These are phyloP conservation scores for Prunus kanzakura DNA, from an alignment of 306 rosid genomes.

Conservation along the genomic window DNA sequence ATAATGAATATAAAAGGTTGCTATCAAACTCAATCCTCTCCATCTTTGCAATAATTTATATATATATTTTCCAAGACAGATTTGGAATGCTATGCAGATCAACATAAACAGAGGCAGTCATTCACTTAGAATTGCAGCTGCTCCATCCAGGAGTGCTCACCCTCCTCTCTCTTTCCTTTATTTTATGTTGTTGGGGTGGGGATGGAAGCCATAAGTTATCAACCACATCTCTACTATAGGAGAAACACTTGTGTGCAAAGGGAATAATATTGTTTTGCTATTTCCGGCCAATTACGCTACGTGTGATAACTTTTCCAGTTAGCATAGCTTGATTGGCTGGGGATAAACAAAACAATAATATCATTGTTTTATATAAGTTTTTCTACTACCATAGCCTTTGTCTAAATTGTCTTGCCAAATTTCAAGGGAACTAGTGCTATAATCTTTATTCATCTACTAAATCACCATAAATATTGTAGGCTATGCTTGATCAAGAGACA, in stretches of 20 bases:
- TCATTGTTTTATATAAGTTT: too few relatives aligned
- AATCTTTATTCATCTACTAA: background rate
- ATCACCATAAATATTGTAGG: background rate
- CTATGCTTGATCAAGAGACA: background rate
- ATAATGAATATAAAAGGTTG: background rate
- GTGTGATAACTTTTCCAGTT: too few relatives aligned
- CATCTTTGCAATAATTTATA: background rate
- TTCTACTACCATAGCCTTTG: too few relatives aligned
- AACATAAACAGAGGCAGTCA: background rate
- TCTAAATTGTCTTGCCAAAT: background rate
- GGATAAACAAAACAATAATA: too few relatives aligned
- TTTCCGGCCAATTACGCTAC: accelerated
- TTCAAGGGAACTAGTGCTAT: background rate
- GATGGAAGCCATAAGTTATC: background rate
- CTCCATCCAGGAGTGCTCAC: background rate
- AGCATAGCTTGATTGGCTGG: too few relatives aligned
- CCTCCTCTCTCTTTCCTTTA: background rate
- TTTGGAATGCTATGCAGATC: slow-evolving; percentile 4
- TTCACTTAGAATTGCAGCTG: background rate
- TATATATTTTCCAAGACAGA: background rate
- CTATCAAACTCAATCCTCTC: background rate
- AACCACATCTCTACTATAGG: too few relatives aligned
- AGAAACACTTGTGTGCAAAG: too few relatives aligned
- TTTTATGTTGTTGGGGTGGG: background rate
- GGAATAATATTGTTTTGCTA: too few relatives aligned